Evolutionary conservation across 345 rosid genomes (phyloP), one percentile per base, ranked within the genome.

Genomic region (Pelargonium nanum): DNA sequence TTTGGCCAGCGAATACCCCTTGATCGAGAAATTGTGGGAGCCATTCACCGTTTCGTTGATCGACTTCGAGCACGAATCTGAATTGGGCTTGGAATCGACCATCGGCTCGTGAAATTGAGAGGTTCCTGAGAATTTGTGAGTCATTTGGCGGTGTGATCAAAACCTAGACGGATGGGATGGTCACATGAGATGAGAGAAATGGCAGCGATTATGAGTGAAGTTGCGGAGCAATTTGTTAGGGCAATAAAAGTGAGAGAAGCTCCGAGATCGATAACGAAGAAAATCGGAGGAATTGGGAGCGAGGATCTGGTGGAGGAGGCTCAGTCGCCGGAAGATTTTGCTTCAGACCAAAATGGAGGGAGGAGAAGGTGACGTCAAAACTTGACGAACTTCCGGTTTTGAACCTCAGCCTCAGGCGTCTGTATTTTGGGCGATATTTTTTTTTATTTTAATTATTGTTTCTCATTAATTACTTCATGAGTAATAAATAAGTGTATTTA

Each of bases 1-100:
- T 69, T 85, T 86, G 16, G 96, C 88, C 56, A 90, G 70, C 4
- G 92, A 94, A 68, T 80, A 94, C 10, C 96, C 92, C 63, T 78
- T 85, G 56, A 94, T 88, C 56, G 79, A 77, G 56, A 94, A 90
- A 60, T 70, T 72, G 69, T 88, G 96, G 7, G 97, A 90, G 26
- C 95, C 99, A 22, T 90, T 85, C 62, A 83, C 86, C 53, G 95
- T 84, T 72, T 94, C 95, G 73, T 78, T 77, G 40, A 89, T 65
- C 26, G 85, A 73, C 61, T 52, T 89, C 6, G 97, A 89, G 5
- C 53, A 52, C 23, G 94, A 78, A 62, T 78, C 84, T 17, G 68
- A 48, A 16, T n/a, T n/a, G 55, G 55, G 22, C 21, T 58, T 22
- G 44, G 56, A 55, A 17, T 24, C 22, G 50, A 0, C 57, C 55